Evolutionary conservation across 768 basidiomycete species (phyloP).

Genomic region (Leccinum barrowsii): DNA sequence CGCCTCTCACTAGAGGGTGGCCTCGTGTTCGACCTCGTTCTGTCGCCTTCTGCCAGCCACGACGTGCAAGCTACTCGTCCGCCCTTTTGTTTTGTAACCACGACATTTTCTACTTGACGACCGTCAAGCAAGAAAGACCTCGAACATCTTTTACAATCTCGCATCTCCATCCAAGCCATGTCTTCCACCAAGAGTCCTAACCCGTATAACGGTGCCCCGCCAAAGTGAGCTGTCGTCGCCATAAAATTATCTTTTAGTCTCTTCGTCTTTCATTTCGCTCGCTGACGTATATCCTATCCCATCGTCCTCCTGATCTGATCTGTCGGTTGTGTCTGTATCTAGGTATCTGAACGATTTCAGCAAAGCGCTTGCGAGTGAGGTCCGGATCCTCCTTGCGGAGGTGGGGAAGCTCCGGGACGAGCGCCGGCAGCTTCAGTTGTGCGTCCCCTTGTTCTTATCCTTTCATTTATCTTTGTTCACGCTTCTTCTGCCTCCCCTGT

Average conservation of each 20-base stretch:
- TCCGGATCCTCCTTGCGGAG: conserved; percentile 58
- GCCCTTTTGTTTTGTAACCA: neutral
- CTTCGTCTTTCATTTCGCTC: neutral
- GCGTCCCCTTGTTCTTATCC: conserved; percentile 19
- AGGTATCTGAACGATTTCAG: conserved; percentile 61
- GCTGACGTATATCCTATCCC: conserved; percentile 5
- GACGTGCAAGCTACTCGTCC: conserved; percentile 4
- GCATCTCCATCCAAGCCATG: conserved; percentile 20
- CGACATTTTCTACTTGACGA: neutral
- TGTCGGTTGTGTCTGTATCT: neutral
- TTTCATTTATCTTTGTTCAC: neutral
- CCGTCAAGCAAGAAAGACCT: conserved; percentile 1
- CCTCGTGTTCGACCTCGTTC: conserved; percentile 27
- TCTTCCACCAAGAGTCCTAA: conserved; percentile 33
- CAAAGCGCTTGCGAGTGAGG: conserved; percentile 58
- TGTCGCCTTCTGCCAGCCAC: neutral
- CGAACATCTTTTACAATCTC: neutral
- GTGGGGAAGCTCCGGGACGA: conserved; percentile 61
- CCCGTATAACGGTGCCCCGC: conserved; percentile 32
- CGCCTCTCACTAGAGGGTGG: neutral
- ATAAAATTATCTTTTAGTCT: neutral
- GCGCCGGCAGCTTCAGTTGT: conserved; percentile 55
- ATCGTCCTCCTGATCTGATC: neutral
- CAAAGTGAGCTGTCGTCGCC: conserved; percentile 26
- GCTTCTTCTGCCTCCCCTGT: neutral